Evolutionary conservation across 805 yeast genomes (phyloP), one percentile per base, ranked within the genome.

Genomic region (Candida ovalis): DNA sequence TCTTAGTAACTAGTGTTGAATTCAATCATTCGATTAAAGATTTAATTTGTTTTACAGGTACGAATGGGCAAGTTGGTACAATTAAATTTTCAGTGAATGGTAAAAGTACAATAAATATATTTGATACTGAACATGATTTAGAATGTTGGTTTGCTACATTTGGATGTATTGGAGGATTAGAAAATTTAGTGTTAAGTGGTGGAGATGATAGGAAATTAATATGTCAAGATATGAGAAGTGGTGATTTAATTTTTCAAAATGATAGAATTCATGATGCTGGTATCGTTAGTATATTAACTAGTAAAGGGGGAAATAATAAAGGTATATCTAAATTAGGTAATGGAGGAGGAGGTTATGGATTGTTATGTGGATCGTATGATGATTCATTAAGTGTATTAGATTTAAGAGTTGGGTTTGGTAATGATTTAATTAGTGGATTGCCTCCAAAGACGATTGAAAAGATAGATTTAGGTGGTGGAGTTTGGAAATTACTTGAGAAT

Each of bases 331-430:
- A 15, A 30, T 9, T 15, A 5, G 4, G 13, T 9, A 30, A 30
- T 9, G 12, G 12, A 4, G 35, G 35, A 5, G 12, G 12, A 4
- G 35, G 35, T 10, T 71, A 75, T 55, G 70, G 70, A 4, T 50
- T 88, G 19, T 82, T 88, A 83, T 89, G 97, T 0, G 99, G 99
- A 0, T 86, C 96, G 0, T 92, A 92, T 64, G 99, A 92, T 65
- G 98, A 92, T 60, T 64, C 76, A 47, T 65, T 94, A 43, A 73
- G 90, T 45, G 66, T 78, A 0, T 69, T 88, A 33, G 97, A 91
- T 66, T 60, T 88, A 40, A 67, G 96, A 49, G 74, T 80, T 51
- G 57, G 73, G 15, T 76, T 75, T 58, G 67, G 63, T 44, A 42
- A 51, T 60, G 55, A 69, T 56, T 54, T 71, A 72, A 57, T 62